phyloP scores from a whole-genome alignment of 352 stramenopile genomes.

The Phytopythium sindhum region DNA sequence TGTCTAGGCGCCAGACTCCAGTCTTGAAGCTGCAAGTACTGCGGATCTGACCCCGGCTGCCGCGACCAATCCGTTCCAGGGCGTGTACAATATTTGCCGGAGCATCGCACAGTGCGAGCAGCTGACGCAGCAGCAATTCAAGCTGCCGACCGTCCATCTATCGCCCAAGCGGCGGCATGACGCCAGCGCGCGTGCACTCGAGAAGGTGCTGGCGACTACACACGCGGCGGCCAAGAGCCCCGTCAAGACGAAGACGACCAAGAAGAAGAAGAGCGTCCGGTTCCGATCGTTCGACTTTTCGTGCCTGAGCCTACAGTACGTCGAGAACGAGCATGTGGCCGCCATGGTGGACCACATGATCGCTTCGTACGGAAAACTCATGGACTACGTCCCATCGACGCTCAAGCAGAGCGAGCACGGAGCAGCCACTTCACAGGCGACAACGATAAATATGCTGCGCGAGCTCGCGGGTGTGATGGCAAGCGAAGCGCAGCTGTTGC shows the following conservation, averaged over 20 bases:
- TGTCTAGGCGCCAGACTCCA: neutral
- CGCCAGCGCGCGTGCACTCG: conserved; percentile 6
- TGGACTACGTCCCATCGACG: conserved; percentile 29
- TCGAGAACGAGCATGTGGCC: conserved; percentile 37
- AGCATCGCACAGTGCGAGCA: conserved; percentile 39
- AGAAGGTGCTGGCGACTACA: conserved; percentile 13
- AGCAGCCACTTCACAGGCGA: neutral
- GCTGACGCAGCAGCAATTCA: conserved; percentile 25
- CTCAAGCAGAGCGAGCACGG: conserved; percentile 3
- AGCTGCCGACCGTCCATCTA: conserved; percentile 11
- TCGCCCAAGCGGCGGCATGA: conserved; percentile 12
- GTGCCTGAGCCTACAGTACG: conserved; percentile 55
- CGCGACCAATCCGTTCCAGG: conserved; percentile 16
- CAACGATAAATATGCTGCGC: conserved; percentile 11
- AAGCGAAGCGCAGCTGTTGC: conserved; percentile 8
- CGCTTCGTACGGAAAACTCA: conserved; percentile 32
- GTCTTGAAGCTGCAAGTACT: neutral
- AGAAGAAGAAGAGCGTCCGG: conserved; percentile 41
- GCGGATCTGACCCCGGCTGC: neutral
- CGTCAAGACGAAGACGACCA: conserved; percentile 16
- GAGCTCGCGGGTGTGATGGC: conserved; percentile 21
- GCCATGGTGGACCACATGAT: conserved; percentile 45
- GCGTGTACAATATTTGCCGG: conserved; percentile 24
- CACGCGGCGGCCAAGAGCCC: conserved; percentile 1
- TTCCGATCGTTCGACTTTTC: conserved; percentile 71